A percentile compares a stretch with the other conserved stretches of the same genome.
phyloP scores from a whole-genome alignment of 208 protist species.

The Trypanosoma mega region DNA sequence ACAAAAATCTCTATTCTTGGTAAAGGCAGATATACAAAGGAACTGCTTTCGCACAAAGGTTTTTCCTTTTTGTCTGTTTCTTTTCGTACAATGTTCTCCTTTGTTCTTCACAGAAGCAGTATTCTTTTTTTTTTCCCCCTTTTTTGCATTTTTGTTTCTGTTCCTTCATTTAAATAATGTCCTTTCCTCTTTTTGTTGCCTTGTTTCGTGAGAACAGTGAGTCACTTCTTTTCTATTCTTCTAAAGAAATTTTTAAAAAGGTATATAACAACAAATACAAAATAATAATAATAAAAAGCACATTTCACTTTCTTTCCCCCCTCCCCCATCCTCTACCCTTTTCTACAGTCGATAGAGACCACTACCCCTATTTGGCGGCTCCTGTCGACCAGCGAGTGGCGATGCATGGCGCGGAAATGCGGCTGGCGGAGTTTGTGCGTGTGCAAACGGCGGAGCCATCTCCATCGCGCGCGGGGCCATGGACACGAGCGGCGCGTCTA shows the following conservation, averaged over 20 bases:
- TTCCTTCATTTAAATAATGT: too few relatives aligned
- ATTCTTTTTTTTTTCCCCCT: too few relatives aligned
- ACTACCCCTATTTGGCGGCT: slow-evolving; percentile 2
- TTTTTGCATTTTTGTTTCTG: too few relatives aligned
- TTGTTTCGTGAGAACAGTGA: too few relatives aligned
- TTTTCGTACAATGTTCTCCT: too few relatives aligned
- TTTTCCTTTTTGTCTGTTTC: too few relatives aligned
- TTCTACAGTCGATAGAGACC: slow-evolving; percentile 21
- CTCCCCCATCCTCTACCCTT: slow-evolving; percentile 1
- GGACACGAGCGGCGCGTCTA: slow-evolving; percentile 20
- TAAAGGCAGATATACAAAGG: too few relatives aligned
- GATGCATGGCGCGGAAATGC: slow-evolving; percentile 10
- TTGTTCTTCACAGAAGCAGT: too few relatives aligned
- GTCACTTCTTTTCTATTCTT: too few relatives aligned
- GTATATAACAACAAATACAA: background rate
- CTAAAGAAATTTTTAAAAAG: background rate
- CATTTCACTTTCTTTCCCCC: background rate
- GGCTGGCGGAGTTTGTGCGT: background rate
- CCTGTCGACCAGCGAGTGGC: background rate
- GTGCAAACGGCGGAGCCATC: background rate
- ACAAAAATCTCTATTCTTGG: too few relatives aligned
- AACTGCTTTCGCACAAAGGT: too few relatives aligned
- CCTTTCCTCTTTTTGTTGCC: too few relatives aligned
- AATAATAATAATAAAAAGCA: slow-evolving; percentile 4
- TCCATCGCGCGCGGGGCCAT: slow-evolving; percentile 9